Percentiles rank a stretch among this genome's conserved stretches.
Conservation (phyloP, 768 basidiomycete genomes). For the Kwoniella pini region DNA sequence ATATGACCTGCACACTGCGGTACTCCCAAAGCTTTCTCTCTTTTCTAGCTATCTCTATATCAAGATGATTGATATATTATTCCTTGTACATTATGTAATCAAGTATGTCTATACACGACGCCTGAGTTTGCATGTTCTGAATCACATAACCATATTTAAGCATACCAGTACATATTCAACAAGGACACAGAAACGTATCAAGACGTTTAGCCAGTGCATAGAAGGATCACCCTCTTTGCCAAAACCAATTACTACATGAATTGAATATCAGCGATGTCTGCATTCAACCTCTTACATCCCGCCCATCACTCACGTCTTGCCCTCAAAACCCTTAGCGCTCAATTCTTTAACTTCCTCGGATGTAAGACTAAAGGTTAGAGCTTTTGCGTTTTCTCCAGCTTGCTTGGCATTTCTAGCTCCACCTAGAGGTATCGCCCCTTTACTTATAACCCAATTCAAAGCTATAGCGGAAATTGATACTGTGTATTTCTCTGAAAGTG, state of each 20-base stretch:
- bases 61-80: too few species aligned
- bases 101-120: too few species aligned
- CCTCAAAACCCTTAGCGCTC: constrained; percentile 35
- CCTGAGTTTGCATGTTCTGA: too few species aligned
- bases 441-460: constrained; percentile 53
- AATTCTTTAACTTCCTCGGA: constrained; percentile 40
- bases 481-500: constrained; percentile 43
- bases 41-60: too few species aligned
- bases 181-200: too few species aligned
- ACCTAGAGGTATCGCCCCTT: constrained; percentile 53
- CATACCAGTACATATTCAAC: too few species aligned
- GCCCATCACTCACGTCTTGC: constrained; percentile 38
- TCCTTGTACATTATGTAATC: too few species aligned
- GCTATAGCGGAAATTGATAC: constrained; percentile 52
- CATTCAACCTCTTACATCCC: background rate
- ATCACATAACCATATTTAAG: too few species aligned
- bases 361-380: constrained; percentile 42
- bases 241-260: constrained; percentile 3
- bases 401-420: constrained; percentile 52
- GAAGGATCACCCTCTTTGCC: too few species aligned
- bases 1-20: too few species aligned
- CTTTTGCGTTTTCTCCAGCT: constrained; percentile 50
- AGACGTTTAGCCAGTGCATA: too few species aligned
- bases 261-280: background rate
- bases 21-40: too few species aligned